Evolutionary conservation across 768 basidiomycete genomes (phyloP), one percentile per base, ranked within the genome.

Genomic region (Auricularia sp.): DNA sequence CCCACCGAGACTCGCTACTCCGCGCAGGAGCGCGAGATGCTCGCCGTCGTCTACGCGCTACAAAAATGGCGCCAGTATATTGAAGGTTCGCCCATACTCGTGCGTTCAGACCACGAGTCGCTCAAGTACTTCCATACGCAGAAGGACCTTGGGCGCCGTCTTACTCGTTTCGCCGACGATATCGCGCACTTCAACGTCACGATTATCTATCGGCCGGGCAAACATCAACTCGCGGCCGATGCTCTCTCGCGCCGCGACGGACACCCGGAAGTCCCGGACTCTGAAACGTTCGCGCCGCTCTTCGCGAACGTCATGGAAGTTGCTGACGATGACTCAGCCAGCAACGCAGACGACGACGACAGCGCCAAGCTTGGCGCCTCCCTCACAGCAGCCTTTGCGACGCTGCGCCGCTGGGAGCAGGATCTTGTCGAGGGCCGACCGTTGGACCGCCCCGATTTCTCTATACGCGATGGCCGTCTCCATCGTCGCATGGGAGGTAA

Each of bases 61-160:
- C 65, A 69, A 54, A 70, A 71, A 18, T 70, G 63, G 63, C 62
- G 67, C 34, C 63, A 63, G 0, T 71, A 69, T 56, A 66, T 71
- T 62, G 69, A 70, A 63, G 70, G 70, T 16, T 68, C 70, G 14
- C 70, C 69, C 0, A 70, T 71, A 42, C 54, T 69, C 47, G 69
- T 71, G 29, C 64, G 66, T 54, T 68, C 71, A 29, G 69, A 72
- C 56, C 69, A 72, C 45, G 67, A 71, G 61, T 70, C 69, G 16
- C 63, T 70, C 45, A 69, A 70, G 47, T 70, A 70, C 24, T 70
- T 68, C 63, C 66, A 51, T 16, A 51, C 47, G 2, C 47, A 51
- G 47, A 51, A 51, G 47, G 66, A 71, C 35, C 69, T 70, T 54
- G 68, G 69, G 42, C 67, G 66, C 54, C 64, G 68, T 33, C 71